Percentiles rank a stretch among this genome's conserved stretches.
Evolutionary conservation across 2,329 filamentous ascomycete genomes (phyloP).

Genomic region (Penicillium capsulatum): DNA sequence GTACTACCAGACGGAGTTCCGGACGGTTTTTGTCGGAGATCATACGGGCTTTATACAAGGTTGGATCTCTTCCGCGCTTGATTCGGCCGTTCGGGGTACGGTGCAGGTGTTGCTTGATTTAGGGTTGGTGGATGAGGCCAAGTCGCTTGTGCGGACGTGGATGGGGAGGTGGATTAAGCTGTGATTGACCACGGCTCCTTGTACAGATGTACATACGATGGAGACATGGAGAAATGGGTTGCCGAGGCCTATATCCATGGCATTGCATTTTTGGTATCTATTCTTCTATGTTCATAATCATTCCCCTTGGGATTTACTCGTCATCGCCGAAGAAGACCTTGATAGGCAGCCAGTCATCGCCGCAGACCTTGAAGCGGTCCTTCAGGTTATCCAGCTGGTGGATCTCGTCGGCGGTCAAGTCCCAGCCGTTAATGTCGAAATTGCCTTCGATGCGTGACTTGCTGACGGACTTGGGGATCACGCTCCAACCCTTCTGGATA

Average conservation of each 20-base stretch:
- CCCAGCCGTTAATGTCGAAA: constrained; percentile 70
- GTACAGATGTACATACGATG: too few relatives aligned
- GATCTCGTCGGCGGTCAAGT: constrained; percentile 68
- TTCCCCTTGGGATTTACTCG: constrained; percentile 53
- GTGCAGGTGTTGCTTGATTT: constrained; percentile 59
- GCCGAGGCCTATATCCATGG: neutral
- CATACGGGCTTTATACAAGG: constrained; percentile 69
- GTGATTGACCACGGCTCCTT: too few relatives aligned
- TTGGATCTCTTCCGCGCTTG: constrained; percentile 53
- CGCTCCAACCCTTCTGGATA: constrained; percentile 72
- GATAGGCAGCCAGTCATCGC: constrained; percentile 65
- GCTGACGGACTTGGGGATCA: constrained; percentile 81
- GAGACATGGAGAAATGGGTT: too few relatives aligned
- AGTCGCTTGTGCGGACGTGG: constrained; percentile 60
- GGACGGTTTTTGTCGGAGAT: constrained; percentile 66
- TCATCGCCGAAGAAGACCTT: constrained; percentile 82
- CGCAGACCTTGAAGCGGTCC: constrained; percentile 79
- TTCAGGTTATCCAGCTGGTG: constrained; percentile 62
- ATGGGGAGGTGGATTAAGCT: constrained; percentile 62
- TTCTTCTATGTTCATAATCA: constrained; percentile 5
- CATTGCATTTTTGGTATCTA: neutral
- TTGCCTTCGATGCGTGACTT: constrained; percentile 70
- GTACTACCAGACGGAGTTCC: constrained; percentile 67
- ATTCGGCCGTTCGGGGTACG: constrained; percentile 62
- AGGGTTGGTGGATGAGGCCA: constrained; percentile 66